phyloP scores from a whole-genome alignment of 495 filamentous ascomycete species.

The Halenospora varia region DNA sequence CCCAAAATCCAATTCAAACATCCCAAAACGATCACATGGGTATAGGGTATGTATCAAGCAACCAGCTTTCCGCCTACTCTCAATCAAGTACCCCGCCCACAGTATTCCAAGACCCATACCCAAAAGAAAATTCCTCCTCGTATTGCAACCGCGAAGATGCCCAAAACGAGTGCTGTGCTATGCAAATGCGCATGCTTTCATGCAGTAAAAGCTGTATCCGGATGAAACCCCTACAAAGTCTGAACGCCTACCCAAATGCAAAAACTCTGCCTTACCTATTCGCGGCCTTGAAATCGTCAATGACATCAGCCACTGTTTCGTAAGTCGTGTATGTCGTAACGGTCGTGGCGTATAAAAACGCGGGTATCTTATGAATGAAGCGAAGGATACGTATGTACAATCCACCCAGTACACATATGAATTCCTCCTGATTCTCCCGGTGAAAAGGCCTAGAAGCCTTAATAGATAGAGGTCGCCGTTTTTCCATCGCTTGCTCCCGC shows the following conservation, averaged over 20 bases:
- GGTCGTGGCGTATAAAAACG: constrained; percentile 22
- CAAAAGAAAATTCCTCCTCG: neutral
- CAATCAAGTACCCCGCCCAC: neutral
- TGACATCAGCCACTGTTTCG: neutral
- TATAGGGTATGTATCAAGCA: neutral
- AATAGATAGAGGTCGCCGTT: constrained; percentile 39
- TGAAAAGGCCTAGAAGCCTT: neutral
- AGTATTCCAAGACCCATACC: neutral
- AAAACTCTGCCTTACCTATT: no score
- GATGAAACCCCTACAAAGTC: no score
- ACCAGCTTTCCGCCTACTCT: neutral
- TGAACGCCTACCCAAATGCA: no score
- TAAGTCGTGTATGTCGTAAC: constrained; percentile 10
- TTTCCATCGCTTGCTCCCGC: constrained; percentile 83
- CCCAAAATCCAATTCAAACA: no score
- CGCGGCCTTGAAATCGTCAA: neutral
- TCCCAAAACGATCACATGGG: constrained; percentile 2
- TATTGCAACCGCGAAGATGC: no score
- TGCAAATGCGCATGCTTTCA: no score
- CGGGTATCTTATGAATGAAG: constrained; percentile 26
- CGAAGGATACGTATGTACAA: constrained; percentile 23
- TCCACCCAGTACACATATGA: constrained; percentile 10
- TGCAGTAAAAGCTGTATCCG: no score
- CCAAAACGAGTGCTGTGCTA: no score
- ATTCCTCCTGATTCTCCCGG: neutral